Percentiles rank a stretch among this genome's conserved stretches.
Evolutionary conservation across 495 filamentous ascomycete genomes (phyloP).

Genomic region (Durotheca rogersii): DNA sequence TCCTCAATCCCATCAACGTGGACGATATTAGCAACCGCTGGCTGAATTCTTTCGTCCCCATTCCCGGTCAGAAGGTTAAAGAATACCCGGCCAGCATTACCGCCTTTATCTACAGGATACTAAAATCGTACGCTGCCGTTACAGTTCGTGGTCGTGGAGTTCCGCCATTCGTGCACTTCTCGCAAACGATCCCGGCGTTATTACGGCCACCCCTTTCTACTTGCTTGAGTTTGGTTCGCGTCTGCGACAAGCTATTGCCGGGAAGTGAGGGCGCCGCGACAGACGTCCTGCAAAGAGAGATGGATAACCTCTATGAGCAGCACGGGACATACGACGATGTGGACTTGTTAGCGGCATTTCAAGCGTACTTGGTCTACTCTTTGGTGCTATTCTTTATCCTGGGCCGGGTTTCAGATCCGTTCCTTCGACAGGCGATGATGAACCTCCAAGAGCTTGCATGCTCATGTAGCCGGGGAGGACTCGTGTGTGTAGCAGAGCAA

Average conservation of each 20-base stretch:
- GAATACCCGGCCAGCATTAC: conserved; percentile 38
- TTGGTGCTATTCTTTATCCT: conserved; percentile 47
- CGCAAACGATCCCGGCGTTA: conserved; percentile 30
- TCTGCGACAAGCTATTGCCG: conserved; percentile 42
- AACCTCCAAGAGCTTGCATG: conserved; percentile 50
- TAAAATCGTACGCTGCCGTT: conserved; percentile 46
- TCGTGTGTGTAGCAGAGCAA: conserved; percentile 46
- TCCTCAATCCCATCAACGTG: conserved; percentile 47
- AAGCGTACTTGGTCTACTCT: conserved; percentile 51
- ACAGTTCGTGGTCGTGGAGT: conserved; percentile 40
- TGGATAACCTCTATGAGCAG: conserved; percentile 39
- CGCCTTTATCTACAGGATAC: conserved; percentile 42
- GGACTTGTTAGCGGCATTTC: conserved; percentile 45
- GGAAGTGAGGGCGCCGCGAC: conserved; percentile 41
- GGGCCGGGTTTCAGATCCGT: conserved; percentile 21
- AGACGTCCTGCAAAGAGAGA: conserved; percentile 43
- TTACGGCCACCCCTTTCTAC: conserved; percentile 40
- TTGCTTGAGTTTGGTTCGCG: conserved; percentile 47
- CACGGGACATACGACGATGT: conserved; percentile 39
- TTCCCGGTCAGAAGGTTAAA: conserved; percentile 43
- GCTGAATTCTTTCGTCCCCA: conserved; percentile 47
- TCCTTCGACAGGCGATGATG: conserved; percentile 46
- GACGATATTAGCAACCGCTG: conserved; percentile 50
- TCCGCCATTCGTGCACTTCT: conserved; percentile 46
- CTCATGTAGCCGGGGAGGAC: conserved; percentile 36